These are phyloP conservation scores for Nepenthes gracilis DNA, from an alignment of 148 eudicot genomes.

Conservation along the genomic window DNA sequence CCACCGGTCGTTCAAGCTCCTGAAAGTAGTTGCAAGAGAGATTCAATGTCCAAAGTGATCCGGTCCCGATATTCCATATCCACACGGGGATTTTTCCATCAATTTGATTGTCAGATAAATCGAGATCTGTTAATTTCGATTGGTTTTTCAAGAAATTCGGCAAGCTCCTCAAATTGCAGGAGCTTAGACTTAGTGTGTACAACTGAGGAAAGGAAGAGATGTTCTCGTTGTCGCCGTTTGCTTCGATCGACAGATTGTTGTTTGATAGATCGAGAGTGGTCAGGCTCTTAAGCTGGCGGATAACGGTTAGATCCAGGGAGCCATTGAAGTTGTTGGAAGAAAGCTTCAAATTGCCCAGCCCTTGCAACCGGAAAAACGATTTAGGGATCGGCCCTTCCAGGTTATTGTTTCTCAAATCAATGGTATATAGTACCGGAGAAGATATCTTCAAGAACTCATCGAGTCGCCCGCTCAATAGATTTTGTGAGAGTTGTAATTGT, in stretches of 20 bases:
- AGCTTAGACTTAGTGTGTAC: conserved; percentile 13
- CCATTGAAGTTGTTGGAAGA: conserved; percentile 28
- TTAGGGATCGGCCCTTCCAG: conserved; percentile 26
- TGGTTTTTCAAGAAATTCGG: conserved; percentile 12
- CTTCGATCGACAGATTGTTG: conserved; percentile 22
- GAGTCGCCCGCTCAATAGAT: background rate
- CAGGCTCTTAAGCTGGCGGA: conserved; percentile 20
- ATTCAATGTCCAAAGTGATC: conserved; percentile 19
- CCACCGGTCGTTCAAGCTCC: conserved; percentile 20
- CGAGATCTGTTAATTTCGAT: conserved; percentile 10
- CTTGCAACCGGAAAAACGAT: conserved; percentile 19
- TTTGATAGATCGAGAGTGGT: conserved; percentile 29
- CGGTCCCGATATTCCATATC: conserved; percentile 20
- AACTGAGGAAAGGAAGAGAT: conserved; percentile 17
- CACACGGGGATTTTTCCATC: conserved; percentile 28
- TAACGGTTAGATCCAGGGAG: conserved; percentile 10
- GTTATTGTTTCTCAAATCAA: conserved; percentile 34
- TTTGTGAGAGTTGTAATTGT: too few relatives aligned
- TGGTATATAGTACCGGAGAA: conserved; percentile 13
- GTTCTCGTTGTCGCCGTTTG: background rate
- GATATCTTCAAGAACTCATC: conserved; percentile 18
- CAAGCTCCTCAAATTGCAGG: conserved; percentile 19
- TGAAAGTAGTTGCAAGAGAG: conserved; percentile 28
- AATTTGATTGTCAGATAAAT: conserved; percentile 30
- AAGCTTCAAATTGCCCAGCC: conserved; percentile 18